Conservation (phyloP, 208 protist species). For the Crithidia brevicula region DNA sequence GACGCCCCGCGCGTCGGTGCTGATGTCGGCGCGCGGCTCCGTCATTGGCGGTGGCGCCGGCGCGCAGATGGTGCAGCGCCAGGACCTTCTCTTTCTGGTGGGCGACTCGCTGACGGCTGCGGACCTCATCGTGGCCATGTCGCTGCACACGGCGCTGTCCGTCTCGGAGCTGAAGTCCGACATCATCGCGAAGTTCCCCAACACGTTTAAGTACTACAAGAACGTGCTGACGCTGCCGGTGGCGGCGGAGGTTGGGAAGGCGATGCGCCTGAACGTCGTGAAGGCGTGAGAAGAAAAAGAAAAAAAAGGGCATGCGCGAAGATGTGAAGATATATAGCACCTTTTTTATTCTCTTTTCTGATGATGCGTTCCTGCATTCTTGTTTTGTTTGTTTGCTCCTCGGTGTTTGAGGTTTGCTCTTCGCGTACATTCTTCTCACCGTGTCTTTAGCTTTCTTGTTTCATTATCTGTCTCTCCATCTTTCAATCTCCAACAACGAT, state of each 20-base stretch:
- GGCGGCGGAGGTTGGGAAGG: slow-evolving; percentile 60
- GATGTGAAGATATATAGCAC: background rate
- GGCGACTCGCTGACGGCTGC: slow-evolving; percentile 76
- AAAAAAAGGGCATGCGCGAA: background rate
- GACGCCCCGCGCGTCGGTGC: slow-evolving; percentile 31
- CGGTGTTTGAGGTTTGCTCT: no score
- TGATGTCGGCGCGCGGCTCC: slow-evolving; percentile 35
- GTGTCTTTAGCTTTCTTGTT: background rate
- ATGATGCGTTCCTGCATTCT: no score
- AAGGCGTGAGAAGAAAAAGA: slow-evolving; percentile 5
- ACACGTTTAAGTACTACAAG: slow-evolving; percentile 42
- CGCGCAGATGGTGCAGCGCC: slow-evolving; percentile 25
- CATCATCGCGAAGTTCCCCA: slow-evolving; percentile 11
- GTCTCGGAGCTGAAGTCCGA: slow-evolving; percentile 23
- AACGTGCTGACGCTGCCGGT: slow-evolving; percentile 62
- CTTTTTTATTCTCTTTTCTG: slow-evolving; percentile 1
- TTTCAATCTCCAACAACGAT: background rate
- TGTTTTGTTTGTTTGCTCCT: no score
- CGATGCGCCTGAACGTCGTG: slow-evolving; percentile 42
- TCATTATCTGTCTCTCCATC: background rate
- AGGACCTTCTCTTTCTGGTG: slow-evolving; percentile 67
- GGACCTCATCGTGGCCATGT: slow-evolving; percentile 56
- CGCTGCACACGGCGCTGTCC: slow-evolving; percentile 43
- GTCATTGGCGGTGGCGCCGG: slow-evolving; percentile 12
- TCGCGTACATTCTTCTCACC: background rate